Conservation (phyloP, 306 rosid species). For the Canavalia gladiata region DNA sequence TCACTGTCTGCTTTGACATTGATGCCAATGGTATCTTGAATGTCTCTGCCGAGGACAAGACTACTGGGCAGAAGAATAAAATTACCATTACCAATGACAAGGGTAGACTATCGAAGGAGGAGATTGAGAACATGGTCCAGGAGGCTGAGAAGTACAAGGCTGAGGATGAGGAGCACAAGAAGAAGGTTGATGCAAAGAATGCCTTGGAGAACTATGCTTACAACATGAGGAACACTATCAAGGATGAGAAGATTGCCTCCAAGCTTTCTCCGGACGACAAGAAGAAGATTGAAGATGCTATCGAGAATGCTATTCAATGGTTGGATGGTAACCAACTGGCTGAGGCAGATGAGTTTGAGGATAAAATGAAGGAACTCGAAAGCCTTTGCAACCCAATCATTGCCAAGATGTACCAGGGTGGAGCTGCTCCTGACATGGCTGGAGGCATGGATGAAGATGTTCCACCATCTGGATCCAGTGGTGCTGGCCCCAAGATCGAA, state of each 20-base stretch:
- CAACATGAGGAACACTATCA: conserved; percentile 67
- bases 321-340: conserved; percentile 68
- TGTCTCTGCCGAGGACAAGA: conserved; percentile 68
- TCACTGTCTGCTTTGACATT: conserved; percentile 69
- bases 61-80: conserved; percentile 64
- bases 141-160: conserved; percentile 78
- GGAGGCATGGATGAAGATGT: conserved; percentile 65
- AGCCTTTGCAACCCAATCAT: conserved; percentile 71
- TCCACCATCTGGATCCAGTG: conserved; percentile 56
- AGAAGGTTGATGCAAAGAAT: conserved; percentile 64
- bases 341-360: conserved; percentile 70
- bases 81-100: conserved; percentile 70
- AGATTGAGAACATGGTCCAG: conserved; percentile 68
- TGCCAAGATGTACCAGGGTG: conserved; percentile 73
- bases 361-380: conserved; percentile 71
- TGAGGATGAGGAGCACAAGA: conserved; percentile 73
- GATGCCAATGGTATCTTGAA: conserved; percentile 77
- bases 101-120: conserved; percentile 65
- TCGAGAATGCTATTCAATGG: conserved; percentile 64
- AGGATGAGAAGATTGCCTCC: conserved; percentile 59
- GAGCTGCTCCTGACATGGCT: conserved; percentile 60
- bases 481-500: conserved; percentile 75
- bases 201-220: conserved; percentile 65
- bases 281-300: conserved; percentile 69
- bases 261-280: conserved; percentile 55